Percentiles rank a stretch among this genome's conserved stretches.
phyloP scores from a whole-genome alignment of 2,329 filamentous ascomycete species.

The Penicillium sp. region DNA sequence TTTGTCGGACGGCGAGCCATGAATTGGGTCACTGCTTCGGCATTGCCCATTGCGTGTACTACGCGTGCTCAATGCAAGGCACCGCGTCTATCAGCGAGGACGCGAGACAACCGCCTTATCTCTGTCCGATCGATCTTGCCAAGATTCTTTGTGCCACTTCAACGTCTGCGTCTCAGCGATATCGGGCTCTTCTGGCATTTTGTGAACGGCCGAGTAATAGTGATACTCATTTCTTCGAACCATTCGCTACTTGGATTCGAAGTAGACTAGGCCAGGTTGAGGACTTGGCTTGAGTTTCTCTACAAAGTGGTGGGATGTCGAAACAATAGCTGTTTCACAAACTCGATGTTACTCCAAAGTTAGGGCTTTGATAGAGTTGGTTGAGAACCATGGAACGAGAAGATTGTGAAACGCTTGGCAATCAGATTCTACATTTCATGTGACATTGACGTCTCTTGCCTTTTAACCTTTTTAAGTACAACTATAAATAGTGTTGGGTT shows the following conservation, averaged over 20 bases:
- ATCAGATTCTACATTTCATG: too few relatives aligned
- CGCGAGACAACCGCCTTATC: conserved; percentile 33
- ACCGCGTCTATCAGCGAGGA: conserved; percentile 32
- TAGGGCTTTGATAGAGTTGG: neutral
- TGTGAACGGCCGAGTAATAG: conserved; percentile 16
- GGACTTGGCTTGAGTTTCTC: neutral
- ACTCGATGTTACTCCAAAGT: neutral
- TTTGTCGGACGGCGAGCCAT: conserved; percentile 60
- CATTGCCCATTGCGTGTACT: conserved; percentile 59
- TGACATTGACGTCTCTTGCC: too few relatives aligned
- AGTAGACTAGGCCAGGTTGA: neutral
- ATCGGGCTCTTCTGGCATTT: conserved; percentile 22
- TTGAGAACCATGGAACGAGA: neutral
- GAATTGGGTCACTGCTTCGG: conserved; percentile 68
- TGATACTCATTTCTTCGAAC: conserved; percentile 20
- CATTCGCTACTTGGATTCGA: conserved; percentile 24
- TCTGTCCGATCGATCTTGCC: conserved; percentile 32
- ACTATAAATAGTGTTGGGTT: too few relatives aligned
- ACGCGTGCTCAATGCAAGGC: conserved; percentile 37
- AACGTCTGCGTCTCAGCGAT: conserved; percentile 12
- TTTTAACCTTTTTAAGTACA: too few relatives aligned
- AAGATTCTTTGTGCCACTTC: conserved; percentile 27
- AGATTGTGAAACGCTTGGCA: neutral
- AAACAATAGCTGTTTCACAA: neutral
- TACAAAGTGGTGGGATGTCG: neutral